Evolutionary conservation across 75 land plant species (phyloP), one percentile per base, ranked within the genome.

Genomic region (Adiantum capillusveneris): DNA sequence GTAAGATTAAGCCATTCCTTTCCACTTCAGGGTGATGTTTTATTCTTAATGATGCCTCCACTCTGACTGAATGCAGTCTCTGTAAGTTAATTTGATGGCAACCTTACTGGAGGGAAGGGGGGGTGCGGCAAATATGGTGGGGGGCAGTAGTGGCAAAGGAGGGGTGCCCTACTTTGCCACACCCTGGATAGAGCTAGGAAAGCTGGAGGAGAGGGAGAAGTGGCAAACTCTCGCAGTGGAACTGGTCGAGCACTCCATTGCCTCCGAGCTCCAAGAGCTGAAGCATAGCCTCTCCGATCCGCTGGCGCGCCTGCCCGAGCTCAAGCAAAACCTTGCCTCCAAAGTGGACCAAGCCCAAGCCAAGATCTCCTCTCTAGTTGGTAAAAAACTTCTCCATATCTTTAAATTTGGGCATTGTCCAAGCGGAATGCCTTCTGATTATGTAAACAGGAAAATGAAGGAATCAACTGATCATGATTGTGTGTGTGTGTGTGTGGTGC

Each of bases 151-250:
- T 14, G 22, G 50, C 50, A 14, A 2, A 6, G 14, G 49, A 20
- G 49, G 14, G 21, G 49, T 46, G 49, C 55, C 55, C 27, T 11
- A 24, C 55, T 53, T 53, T 14, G 55, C 55, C 25, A 12, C 14
- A 1, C 55, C 55, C 1, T 53, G 55, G 55, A 53, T 53, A 18
- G 55, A 53, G 14, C 28, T 53, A 7, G 55, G 55, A 24, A 22
- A 26, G 55, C 55, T 53, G 28, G 55, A 53, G 55, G 55, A 53
- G 29, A 18, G 55, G 29, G 55, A 53, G 28, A 53, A 53, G 28
- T 53, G 55, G 55, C 55, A 53, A 27, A 24, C 2, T 2, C 55
- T 53, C 27, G 55, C 55, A 1, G 28, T 53, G 28, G 29, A 53
- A 6, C 55, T 53, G 25, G 55, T 53, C 6, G 28, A 53, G 55